Base-by-base conservation (phyloP, 78 protist genomes). In the Polysphondylium violaceum region DNA sequence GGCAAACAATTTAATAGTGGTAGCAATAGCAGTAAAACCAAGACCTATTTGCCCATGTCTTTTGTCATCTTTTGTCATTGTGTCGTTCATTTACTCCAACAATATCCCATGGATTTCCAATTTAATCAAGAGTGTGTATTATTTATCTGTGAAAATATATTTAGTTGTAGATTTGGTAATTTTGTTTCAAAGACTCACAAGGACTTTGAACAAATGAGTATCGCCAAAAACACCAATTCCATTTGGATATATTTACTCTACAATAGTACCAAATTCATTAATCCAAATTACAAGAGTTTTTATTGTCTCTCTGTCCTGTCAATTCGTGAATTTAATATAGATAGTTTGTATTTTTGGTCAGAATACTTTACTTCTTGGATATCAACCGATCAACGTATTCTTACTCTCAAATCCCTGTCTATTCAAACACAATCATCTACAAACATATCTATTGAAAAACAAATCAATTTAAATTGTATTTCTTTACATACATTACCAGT, bases 1-100 rank as follows among this genome's bases (percentile, higher is more conserved):
- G 99, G 99, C 3, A 96, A 97, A 81, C 69, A 87, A 61, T 96
- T 96, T 23, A 63, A 36, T 9, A 43, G 5, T n/a, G 69, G 96
- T 8, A 0, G 12, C 4, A 19, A 53, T 27, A 33, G 61, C 12
- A 33, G 43, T 38, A 12, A 12, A 16, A 40, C 38, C 9, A 3
- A 35, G 3, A 44, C 6, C 43, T 1, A 16, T 1, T 29, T 58
- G 1, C 95, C 61, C 96, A 98, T 56, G 59, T 93, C 38, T 93
- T 98, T 76, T 33, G 88, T 31, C 96, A 95, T 93, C 86, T 92
- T 67, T 21, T 96, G 56, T 17, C 98, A 98, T 40, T 93, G 96
- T 38, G 83, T 87, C 16, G 74, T 75, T 69, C 98, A 97, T 63
- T 56, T 93, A 16, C 14, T 50, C 29, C 14, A 0, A 16, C 97